A percentile compares a stretch with the other conserved stretches of the same genome.
Evolutionary conservation across 176 grass and related monocot species (phyloP).

Genomic region (Lolium rigidum): DNA sequence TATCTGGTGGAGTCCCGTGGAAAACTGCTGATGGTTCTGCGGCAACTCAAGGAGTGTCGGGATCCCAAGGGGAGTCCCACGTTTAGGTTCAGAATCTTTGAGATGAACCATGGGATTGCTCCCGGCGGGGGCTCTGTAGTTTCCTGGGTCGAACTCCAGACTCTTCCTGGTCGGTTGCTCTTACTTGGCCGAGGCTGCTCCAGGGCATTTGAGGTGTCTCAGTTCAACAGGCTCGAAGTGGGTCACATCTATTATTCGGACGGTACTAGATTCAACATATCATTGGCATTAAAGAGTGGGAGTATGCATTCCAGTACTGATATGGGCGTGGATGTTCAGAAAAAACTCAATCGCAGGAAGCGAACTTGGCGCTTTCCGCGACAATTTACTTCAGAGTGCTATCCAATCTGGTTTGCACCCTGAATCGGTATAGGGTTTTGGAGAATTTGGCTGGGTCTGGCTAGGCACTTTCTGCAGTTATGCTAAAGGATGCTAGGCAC

Average conservation of each 20-base stretch:
- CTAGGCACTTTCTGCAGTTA: constrained; percentile 4
- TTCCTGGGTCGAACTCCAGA: constrained; percentile 37
- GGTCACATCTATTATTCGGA: constrained; percentile 35
- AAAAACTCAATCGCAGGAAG: neutral
- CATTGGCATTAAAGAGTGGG: neutral
- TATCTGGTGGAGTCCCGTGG: constrained; percentile 42
- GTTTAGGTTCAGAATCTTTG: constrained; percentile 26
- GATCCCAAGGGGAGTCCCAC: neutral
- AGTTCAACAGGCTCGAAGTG: neutral
- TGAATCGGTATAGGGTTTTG: neutral
- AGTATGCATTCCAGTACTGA: neutral
- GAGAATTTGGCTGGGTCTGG: neutral
- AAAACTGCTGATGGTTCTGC: constrained; percentile 34
- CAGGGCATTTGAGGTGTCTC: constrained; percentile 20
- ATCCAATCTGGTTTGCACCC: constrained; percentile 35
- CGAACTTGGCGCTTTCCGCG: neutral
- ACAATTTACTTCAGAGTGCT: constrained; percentile 13
- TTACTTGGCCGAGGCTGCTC: constrained; percentile 36
- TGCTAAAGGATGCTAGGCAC: neutral
- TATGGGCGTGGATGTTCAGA: neutral
- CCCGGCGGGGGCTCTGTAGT: neutral
- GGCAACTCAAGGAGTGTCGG: neutral
- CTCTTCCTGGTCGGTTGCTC: constrained; percentile 8
- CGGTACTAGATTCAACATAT: constrained; percentile 8
- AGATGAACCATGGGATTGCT: constrained; percentile 6